Percentiles rank a stretch among this genome's conserved stretches.
Evolutionary conservation across 2,329 filamentous ascomycete species (phyloP).

Genomic region (Scedosporium apiospermum): DNA sequence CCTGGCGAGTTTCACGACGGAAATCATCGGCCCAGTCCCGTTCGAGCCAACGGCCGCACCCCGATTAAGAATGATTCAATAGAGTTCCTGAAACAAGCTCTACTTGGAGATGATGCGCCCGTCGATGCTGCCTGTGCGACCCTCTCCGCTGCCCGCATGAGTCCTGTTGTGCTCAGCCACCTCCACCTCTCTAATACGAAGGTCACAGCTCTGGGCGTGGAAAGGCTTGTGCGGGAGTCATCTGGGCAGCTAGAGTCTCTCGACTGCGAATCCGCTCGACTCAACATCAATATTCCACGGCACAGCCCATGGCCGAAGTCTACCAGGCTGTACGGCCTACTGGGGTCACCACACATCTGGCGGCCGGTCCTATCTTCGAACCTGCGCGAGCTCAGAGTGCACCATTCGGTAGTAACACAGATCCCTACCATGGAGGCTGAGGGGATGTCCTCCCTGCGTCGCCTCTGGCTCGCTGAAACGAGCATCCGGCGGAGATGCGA

Average conservation of each 20-base stretch:
- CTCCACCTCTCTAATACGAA: constrained; percentile 41
- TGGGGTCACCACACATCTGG: constrained; percentile 36
- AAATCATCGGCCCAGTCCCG: background rate
- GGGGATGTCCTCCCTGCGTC: constrained; percentile 23
- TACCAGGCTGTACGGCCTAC: constrained; percentile 29
- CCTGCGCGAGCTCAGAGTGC: constrained; percentile 41
- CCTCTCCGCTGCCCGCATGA: background rate
- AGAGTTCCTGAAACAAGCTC: constrained; percentile 18
- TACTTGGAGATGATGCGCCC: constrained; percentile 16
- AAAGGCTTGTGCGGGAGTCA: constrained; percentile 30
- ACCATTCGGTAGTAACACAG: constrained; percentile 51
- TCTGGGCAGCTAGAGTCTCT: constrained; percentile 41
- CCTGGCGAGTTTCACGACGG: background rate
- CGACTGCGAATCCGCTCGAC: constrained; percentile 18
- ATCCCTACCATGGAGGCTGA: constrained; percentile 34
- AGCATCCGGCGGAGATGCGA: constrained; percentile 31
- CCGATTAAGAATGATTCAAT: constrained; percentile 22
- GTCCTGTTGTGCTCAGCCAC: constrained; percentile 37
- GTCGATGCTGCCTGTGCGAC: constrained; percentile 8
- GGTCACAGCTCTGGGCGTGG: constrained; percentile 33
- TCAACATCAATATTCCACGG: constrained; percentile 1
- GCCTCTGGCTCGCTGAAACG: constrained; percentile 34
- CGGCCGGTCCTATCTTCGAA: constrained; percentile 44
- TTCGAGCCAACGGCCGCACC: constrained; percentile 19
- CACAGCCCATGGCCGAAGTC: constrained; percentile 22